Conservation (phyloP, 2,329 filamentous ascomycete species). For the Fusarium austroafricanum region DNA sequence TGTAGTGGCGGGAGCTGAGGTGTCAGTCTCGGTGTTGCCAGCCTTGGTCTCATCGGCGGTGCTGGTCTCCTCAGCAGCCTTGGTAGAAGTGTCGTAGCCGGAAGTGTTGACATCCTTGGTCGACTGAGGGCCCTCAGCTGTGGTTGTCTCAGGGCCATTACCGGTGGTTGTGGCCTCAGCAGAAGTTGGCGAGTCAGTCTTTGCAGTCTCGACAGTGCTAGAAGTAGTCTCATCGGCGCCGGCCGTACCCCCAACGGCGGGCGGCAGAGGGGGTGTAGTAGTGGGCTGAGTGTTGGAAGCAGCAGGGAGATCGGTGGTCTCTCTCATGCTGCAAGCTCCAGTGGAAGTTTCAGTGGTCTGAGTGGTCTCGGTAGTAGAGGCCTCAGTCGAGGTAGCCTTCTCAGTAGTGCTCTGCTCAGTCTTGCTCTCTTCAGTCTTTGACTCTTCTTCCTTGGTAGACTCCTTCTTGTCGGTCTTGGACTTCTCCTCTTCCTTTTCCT, state of each 20-base stretch:
- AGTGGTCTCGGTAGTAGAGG: no score
- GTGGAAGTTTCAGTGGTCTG: background rate
- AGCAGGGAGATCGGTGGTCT: background rate
- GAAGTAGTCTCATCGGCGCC: background rate
- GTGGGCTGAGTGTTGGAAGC: background rate
- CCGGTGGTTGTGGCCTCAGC: background rate
- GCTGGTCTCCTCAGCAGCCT: background rate
- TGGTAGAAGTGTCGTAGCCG: background rate
- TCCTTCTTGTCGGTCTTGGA: conserved; percentile 6
- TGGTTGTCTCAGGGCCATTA: background rate
- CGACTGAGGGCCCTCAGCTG: no score
- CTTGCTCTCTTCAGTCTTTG: background rate
- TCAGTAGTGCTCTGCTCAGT: conserved; percentile 6
- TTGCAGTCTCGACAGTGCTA: background rate
- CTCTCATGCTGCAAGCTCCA: background rate
- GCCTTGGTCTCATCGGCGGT: background rate
- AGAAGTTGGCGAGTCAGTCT: background rate
- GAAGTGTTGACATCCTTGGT: no score
- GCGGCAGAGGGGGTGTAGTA: background rate
- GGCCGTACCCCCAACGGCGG: fast-evolving
- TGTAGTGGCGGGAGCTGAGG: background rate
- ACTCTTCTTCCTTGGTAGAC: background rate
- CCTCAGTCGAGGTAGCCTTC: background rate
- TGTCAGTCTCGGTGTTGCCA: background rate
- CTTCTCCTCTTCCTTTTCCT: conserved; percentile 18